Evolutionary conservation across 129 eudicot species (phyloP), one percentile per base, ranked within the genome.

Genomic region (Apium graveolens): DNA sequence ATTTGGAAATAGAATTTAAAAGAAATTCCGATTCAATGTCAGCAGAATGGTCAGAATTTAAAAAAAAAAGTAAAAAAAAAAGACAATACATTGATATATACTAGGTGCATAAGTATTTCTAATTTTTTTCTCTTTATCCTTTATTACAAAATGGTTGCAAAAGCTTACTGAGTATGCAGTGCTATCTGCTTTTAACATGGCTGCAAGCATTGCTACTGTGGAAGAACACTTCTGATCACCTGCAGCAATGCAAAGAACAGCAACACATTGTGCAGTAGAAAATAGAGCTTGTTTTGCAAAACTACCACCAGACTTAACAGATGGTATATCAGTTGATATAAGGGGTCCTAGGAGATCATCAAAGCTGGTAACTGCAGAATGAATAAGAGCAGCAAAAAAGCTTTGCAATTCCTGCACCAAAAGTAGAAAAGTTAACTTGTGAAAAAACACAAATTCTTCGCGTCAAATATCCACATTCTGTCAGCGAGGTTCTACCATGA

Each of bases 171-270:
- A 91, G 48, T 87, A 88, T 83, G 82, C 78, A 78, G 76, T 84
- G 84, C 91, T 85, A 70, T 92, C 99, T 73, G 76, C 94, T 88
- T 86, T 96, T 77, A 96, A 84, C 75, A 90, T 88, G 29, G 88
- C 93, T 18, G 95, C 90, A 49, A 96, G 96, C 97, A 96, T 90
- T 24, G 83, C 79, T 45, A 96, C 97, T 21, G 99, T 96, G 24
- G 93, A 87, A 11, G 91, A 90, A 70, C 97, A 96, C 83, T 92
- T 86, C 43, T 82, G 78, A 66, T 91, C 92, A 18, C 99, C 99
- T 9, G 99, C 96, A 83, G 99, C 97, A 83, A 92, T 95, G 82
- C 99, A 96, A 42, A 96, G 93, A 42, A 96, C 97, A 80, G 99
- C 99, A 77, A 96, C 97, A 80, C 99, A 96, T 72, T 90, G 97